A percentile compares a stretch with the other conserved stretches of the same genome.
Evolutionary conservation across 106 monocot genomes (phyloP).

Genomic region (Acorus calamus): DNA sequence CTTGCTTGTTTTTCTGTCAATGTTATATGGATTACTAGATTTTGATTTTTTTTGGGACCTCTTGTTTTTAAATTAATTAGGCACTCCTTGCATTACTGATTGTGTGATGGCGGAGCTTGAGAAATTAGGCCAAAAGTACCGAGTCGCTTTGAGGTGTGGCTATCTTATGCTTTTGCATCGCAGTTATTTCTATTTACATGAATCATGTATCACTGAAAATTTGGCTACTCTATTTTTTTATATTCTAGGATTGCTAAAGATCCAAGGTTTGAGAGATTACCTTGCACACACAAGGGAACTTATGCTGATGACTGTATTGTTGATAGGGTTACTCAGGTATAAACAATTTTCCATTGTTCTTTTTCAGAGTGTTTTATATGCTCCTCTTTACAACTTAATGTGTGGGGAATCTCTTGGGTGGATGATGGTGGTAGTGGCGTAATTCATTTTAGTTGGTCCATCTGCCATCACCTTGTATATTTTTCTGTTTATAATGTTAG

Average conservation of each 20-base stretch:
- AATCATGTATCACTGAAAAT: background rate
- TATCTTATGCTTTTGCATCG: background rate
- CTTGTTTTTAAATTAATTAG: constrained; percentile 15
- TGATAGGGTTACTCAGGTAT: constrained; percentile 90
- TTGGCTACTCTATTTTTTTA: background rate
- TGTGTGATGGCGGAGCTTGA: constrained; percentile 99
- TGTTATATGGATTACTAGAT: background rate
- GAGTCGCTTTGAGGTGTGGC: constrained; percentile 78
- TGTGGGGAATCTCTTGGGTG: too few species aligned
- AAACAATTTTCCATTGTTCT: too few species aligned
- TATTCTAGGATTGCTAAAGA: constrained; percentile 82
- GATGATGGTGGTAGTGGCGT: too few species aligned
- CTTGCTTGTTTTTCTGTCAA: constrained; percentile 1
- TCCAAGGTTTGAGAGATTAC: constrained; percentile 88
- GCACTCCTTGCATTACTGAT: constrained; percentile 97
- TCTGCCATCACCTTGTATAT: too few species aligned
- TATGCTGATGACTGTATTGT: constrained; percentile 99
- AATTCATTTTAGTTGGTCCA: too few species aligned
- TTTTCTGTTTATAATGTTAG: too few species aligned
- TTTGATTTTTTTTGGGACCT: background rate
- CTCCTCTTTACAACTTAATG: too few species aligned
- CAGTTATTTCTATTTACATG: background rate
- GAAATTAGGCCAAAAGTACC: constrained; percentile 96
- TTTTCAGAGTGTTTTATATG: background rate
- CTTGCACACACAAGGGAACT: constrained; percentile 96